Evolutionary conservation across 2,329 filamentous ascomycete species (phyloP).

Genomic region (Madurella fahalii): DNA sequence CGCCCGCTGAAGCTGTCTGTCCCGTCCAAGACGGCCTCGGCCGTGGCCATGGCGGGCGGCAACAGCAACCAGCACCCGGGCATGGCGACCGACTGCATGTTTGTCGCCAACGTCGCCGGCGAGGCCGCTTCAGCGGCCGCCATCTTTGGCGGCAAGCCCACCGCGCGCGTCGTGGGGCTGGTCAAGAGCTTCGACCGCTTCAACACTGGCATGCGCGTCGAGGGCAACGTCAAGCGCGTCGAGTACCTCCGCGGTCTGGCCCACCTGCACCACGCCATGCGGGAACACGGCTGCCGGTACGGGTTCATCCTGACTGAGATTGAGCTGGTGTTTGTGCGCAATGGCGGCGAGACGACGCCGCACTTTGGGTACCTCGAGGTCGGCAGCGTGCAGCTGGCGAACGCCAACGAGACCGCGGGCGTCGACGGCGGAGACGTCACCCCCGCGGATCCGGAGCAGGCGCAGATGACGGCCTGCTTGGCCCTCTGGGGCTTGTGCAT

Average conservation of each 20-base stretch:
- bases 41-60: constrained; percentile 27
- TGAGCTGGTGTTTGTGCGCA: constrained; percentile 85
- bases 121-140: constrained; percentile 53
- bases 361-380: constrained; percentile 89
- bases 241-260: constrained; percentile 84
- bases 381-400: constrained; percentile 54
- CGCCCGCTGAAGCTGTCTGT: constrained; percentile 54
- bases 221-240: constrained; percentile 78
- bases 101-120: constrained; percentile 59
- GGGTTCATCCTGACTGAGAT: constrained; percentile 97
- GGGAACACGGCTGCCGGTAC: constrained; percentile 87
- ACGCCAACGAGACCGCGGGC: constrained; percentile 26
- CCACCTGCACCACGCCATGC: constrained; percentile 86
- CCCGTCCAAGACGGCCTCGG: constrained; percentile 34
- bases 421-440: neutral
- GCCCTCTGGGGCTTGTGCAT: constrained; percentile 72
- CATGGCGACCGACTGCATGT: constrained; percentile 41
- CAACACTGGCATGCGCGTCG: constrained; percentile 90
- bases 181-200: constrained; percentile 89
- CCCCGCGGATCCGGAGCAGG: constrained; percentile 23
- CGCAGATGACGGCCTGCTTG: constrained; percentile 64
- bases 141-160: constrained; percentile 45
- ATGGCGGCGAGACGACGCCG: constrained; percentile 66
- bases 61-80: constrained; percentile 42
- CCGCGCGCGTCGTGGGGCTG: constrained; percentile 56